Percentiles rank a stretch among this genome's conserved stretches.
Evolutionary conservation across 306 rosid species (phyloP).

Genomic region (Oxytropis ochrocephala): DNA sequence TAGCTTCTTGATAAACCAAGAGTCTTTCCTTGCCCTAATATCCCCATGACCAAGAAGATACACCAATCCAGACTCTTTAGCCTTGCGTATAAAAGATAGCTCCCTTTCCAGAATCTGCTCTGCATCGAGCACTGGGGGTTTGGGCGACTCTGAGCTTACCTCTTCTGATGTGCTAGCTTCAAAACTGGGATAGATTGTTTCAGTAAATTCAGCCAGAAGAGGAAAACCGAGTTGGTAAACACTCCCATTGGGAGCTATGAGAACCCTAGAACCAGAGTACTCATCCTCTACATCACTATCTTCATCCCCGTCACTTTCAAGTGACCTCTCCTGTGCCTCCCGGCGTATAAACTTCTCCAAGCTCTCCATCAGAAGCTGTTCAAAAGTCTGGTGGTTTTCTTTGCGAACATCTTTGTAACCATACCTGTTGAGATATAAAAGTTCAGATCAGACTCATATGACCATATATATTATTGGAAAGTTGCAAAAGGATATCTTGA

Average conservation of each 20-base stretch:
- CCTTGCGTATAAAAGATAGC: slow-evolving; percentile 73
- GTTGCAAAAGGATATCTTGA: not conserved
- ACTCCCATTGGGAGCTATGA: slow-evolving; percentile 86
- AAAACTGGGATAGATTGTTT: slow-evolving; percentile 26
- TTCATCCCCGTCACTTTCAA: slow-evolving; percentile 85
- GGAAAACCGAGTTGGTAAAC: slow-evolving; percentile 85
- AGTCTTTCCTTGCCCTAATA: slow-evolving; percentile 83
- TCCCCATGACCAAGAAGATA: slow-evolving; percentile 97
- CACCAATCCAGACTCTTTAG: slow-evolving; percentile 90
- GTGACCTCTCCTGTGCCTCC: slow-evolving; percentile 86
- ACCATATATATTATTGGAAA: not conserved
- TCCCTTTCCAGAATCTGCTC: slow-evolving; percentile 91
- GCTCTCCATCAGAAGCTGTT: slow-evolving; percentile 89
- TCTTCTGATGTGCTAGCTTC: slow-evolving; percentile 69
- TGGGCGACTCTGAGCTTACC: slow-evolving; percentile 31
- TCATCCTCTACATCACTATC: slow-evolving; percentile 61
- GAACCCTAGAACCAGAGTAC: slow-evolving; percentile 53
- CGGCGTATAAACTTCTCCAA: slow-evolving; percentile 90
- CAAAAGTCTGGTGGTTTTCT: slow-evolving; percentile 86
- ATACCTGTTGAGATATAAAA: slow-evolving; percentile 43
- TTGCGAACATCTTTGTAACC: slow-evolving; percentile 94
- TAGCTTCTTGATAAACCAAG: slow-evolving; percentile 90
- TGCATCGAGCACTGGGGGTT: slow-evolving; percentile 47
- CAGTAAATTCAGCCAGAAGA: slow-evolving; percentile 56
- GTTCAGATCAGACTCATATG: not conserved